Evolutionary conservation across 176 grass and related monocot species (phyloP), one percentile per base, ranked within the genome.

Genomic region (Aegilops tauschii): DNA sequence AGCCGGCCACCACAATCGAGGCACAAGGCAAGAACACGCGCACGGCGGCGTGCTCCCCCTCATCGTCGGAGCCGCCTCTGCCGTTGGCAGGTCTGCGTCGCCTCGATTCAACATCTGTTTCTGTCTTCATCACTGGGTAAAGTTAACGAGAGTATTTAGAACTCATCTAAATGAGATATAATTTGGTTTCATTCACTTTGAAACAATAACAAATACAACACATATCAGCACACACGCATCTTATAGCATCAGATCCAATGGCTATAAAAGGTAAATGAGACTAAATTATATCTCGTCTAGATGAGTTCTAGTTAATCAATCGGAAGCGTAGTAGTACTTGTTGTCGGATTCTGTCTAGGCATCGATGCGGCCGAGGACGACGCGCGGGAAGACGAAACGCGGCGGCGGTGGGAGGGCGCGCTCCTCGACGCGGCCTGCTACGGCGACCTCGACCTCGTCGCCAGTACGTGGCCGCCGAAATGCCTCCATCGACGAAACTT

Each of bases 391-490:
- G 66, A 59, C 10, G 66, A 20, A 34, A 29, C 31, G 21, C 66
- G 13, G 32, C 9, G 1, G 39, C 45, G 4, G 14, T 17, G 49
- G 34, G 49, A 17, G 14, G 12, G 14, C 49, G 32, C 1, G 50
- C 49, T 83, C 67, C 81, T 83, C 12, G 50, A 27, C 21, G 81
- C 81, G 49, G 81, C 67, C 81, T n/a, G 16, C 4, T 13, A 27
- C 44, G 80, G 80, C 66, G 47, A 83, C 31, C 80, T 83, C 66
- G 31, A 18, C 21, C 47, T 39, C 66, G 2, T 83, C 12, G 30
- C 49, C 34, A 61, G 81, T 83, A 62, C 32, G 25, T 73, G 4
- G 9, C 4, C 8, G 5, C 69, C 9, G 17, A 2, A 23, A 16
- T 2, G 61, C 61, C 76, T 13, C 25, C 39, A 6, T 16, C 4